Conservation (phyloP, 78 protist species). For the Planoprotostelium fungivorum region DNA sequence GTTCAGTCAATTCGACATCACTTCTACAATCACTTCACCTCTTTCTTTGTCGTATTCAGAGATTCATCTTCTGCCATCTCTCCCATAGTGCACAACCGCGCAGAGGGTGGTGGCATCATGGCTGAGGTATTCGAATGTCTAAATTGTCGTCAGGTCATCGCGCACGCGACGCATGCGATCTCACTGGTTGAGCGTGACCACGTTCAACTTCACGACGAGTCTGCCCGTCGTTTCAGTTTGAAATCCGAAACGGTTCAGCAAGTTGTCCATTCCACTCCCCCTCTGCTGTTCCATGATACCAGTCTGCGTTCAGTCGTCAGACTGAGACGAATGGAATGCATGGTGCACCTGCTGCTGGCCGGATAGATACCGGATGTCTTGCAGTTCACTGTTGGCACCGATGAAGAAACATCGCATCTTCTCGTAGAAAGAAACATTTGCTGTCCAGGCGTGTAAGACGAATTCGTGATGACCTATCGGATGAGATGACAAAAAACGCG, state of each 20-base stretch:
- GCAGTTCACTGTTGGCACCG: neutral
- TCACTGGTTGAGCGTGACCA: neutral
- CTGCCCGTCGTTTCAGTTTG: neutral
- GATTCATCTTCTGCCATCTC: neutral
- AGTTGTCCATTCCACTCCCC: neutral
- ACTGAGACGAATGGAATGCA: neutral
- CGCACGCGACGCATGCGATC: neutral
- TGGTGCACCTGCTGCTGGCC: neutral
- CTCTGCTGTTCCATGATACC: neutral
- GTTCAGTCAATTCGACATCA: too few relatives aligned
- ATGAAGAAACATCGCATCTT: neutral
- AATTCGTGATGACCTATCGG: neutral
- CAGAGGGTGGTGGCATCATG: neutral
- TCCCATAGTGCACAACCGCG: neutral
- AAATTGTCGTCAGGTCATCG: neutral
- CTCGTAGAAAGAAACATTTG: neutral
- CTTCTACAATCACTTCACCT: too few relatives aligned
- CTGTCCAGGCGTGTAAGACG: neutral
- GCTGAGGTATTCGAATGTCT: neutral
- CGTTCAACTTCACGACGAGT: neutral
- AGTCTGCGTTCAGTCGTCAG: too few relatives aligned
- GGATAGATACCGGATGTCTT: neutral
- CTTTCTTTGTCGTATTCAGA: neutral
- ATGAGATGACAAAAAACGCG: neutral
- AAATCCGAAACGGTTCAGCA: neutral